A percentile compares a stretch with the other conserved stretches of the same genome.
phyloP scores from a whole-genome alignment of 768 basidiomycete species.

The Podaxis mareebaensis region DNA sequence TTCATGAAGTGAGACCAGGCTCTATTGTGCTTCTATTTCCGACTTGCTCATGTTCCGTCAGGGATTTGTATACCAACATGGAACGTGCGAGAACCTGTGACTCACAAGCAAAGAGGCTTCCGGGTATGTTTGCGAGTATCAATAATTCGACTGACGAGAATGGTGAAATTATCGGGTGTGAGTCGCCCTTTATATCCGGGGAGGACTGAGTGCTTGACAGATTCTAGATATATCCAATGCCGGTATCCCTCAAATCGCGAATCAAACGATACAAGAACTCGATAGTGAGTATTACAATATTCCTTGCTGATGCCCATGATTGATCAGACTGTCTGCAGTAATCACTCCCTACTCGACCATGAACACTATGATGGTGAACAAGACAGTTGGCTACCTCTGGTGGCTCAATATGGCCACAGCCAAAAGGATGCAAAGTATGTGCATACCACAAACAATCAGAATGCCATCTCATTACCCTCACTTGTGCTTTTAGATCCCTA shows the following conservation, averaged over 20 bases:
- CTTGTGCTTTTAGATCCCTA: conserved; percentile 19
- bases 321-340: conserved; percentile 6
- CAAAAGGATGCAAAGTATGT: conserved; percentile 26
- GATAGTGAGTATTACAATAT: conserved; percentile 16
- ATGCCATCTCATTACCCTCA: background rate
- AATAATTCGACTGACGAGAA: conserved; percentile 25
- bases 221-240: conserved; percentile 25
- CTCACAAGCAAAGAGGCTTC: conserved; percentile 20
- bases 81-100: conserved; percentile 26
- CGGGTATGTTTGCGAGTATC: conserved; percentile 27
- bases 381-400: conserved; percentile 23
- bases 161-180: conserved; percentile 26
- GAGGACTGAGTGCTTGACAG: background rate
- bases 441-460: background rate
- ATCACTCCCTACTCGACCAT: conserved; percentile 27
- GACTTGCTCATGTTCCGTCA: background rate
- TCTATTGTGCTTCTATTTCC: background rate
- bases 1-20: conserved; percentile 19
- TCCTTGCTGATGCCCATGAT: background rate
- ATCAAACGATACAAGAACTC: conserved; percentile 25
- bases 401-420: conserved; percentile 25
- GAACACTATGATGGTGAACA: conserved; percentile 25
- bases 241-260: conserved; percentile 25
- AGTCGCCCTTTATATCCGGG: background rate
- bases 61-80: conserved; percentile 23